These are phyloP conservation scores for Deuterostichococcus epilithicus DNA, from an alignment of 139 green algal species.

Conservation along the genomic window DNA sequence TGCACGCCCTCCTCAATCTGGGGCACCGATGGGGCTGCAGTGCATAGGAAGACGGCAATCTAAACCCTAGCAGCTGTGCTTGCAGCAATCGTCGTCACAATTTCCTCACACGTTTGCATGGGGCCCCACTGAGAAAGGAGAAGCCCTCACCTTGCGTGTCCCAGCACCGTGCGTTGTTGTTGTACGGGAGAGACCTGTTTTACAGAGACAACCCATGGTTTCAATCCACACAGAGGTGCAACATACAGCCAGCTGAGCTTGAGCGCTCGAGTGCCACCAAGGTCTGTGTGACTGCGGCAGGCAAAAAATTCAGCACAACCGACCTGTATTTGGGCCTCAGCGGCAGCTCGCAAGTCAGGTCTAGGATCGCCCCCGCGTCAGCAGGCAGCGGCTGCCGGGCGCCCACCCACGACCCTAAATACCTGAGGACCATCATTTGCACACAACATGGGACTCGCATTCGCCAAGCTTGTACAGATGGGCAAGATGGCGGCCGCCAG, in stretches of 20 bases:
- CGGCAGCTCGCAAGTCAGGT: conserved; percentile 69
- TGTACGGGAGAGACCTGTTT: not conserved
- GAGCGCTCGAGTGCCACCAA: too few species aligned
- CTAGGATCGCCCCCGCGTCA: conserved; percentile 44
- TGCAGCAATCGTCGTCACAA: not conserved
- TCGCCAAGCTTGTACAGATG: not conserved
- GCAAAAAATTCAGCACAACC: conserved; percentile 38
- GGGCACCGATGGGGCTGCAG: conserved; percentile 27
- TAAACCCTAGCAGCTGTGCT: not conserved
- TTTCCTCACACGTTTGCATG: not conserved
- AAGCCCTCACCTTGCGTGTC: conserved; percentile 44
- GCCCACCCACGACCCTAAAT: conserved; percentile 34
- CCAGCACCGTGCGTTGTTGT: conserved; percentile 32
- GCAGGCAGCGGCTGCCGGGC: conserved; percentile 31
- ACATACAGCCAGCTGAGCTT: too few species aligned
- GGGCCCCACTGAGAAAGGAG: not conserved
- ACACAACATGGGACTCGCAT: not conserved
- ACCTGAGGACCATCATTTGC: conserved; percentile 13
- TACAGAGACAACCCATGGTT: too few species aligned
- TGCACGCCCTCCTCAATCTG: conserved; percentile 51
- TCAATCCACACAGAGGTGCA: too few species aligned
- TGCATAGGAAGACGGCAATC: not conserved
- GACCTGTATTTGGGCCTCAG: conserved; percentile 41
- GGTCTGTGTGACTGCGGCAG: too few species aligned
- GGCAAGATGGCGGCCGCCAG: too few species aligned